A percentile compares a stretch with the other conserved stretches of the same genome.
Evolutionary conservation across 2,329 filamentous ascomycete genomes (phyloP).

Genomic region (Pseudogymnoascus sp.): DNA sequence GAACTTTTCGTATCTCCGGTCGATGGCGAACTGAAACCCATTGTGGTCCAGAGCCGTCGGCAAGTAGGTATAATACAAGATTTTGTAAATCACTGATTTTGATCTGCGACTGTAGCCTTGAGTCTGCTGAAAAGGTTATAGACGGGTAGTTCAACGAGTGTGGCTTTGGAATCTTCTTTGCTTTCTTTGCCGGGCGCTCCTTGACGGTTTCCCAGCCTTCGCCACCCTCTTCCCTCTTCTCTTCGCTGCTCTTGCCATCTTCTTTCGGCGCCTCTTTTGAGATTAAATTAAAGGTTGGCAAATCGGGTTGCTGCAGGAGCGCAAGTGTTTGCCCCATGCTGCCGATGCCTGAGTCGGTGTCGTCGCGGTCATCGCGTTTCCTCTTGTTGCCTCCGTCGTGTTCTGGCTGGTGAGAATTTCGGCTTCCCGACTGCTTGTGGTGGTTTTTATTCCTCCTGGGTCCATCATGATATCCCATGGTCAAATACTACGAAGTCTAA

Average conservation of each 20-base stretch:
- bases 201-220: conserved; percentile 43
- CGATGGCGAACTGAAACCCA: conserved; percentile 58
- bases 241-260: conserved; percentile 12
- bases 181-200: conserved; percentile 46
- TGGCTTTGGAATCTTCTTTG: conserved; percentile 52
- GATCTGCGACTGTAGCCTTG: conserved; percentile 53
- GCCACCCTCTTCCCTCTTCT: conserved; percentile 11
- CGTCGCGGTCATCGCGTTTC: conserved; percentile 25
- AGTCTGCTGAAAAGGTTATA: conserved; percentile 46
- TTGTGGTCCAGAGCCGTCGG: conserved; percentile 55
- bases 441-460: conserved; percentile 8
- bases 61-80: conserved; percentile 58
- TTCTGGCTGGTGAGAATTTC: neutral
- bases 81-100: conserved; percentile 55
- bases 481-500: neutral
- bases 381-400: conserved; percentile 14
- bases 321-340: conserved; percentile 19
- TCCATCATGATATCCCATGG: neutral
- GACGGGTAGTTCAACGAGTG: conserved; percentile 50
- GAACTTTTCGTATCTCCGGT: conserved; percentile 65
- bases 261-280: conserved; percentile 14
- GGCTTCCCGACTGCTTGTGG: neutral
- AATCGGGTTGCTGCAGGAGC: conserved; percentile 21
- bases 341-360: neutral
- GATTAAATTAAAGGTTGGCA: conserved; percentile 29